Evolutionary conservation across 192 early-diverging fungal genomes (phyloP), one percentile per base, ranked within the genome.

Genomic region (Backusella mclennaniae): DNA sequence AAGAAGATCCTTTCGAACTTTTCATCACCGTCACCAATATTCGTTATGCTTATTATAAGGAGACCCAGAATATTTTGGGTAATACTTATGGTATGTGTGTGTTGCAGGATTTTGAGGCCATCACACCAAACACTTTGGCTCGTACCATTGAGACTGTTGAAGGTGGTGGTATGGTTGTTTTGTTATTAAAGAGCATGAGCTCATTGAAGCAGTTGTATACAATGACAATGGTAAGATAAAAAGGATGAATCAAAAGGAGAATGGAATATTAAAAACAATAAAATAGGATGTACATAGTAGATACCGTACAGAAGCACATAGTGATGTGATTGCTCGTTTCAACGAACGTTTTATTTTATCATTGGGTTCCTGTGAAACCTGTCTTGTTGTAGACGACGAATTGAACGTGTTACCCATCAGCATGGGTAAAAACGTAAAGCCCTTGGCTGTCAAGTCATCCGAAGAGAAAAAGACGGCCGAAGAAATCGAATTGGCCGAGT

Each of bases 61-160:
- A 99, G 81, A 96, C 97, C 23, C 92, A 98, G 76, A 99, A 97
- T 81, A 95, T 99, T 76, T 88, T 99, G 71, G 98, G 98, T 78
- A 95, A 96, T 81, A 99, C 98, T 29, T 99, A 92, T 76, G 98
- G 98, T 6, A 99, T 99, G 98, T 98, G 97, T 73, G 92, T 99
- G 35, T 84, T 99, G 68, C 94, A 96, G 89, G 98, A 99, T 85
- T 99, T 99, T 82, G 98, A 99, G 80, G 97, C 98, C 6, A 86
- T 99, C 73, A 99, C 98, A 19, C 98, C 98, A 59, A 99, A 99
- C 79, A 86, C 97, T 38, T 84, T 99, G 41, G 98, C 98, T 29
- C 90, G 96, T 46, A 99, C 98, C 3, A 94, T 99, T 67, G 98
- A 99, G 84, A 99, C 98, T 6, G 97, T 99, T 11, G 97, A 98